phyloP scores from a whole-genome alignment of 768 basidiomycete genomes.

The Lactarius sp. region DNA sequence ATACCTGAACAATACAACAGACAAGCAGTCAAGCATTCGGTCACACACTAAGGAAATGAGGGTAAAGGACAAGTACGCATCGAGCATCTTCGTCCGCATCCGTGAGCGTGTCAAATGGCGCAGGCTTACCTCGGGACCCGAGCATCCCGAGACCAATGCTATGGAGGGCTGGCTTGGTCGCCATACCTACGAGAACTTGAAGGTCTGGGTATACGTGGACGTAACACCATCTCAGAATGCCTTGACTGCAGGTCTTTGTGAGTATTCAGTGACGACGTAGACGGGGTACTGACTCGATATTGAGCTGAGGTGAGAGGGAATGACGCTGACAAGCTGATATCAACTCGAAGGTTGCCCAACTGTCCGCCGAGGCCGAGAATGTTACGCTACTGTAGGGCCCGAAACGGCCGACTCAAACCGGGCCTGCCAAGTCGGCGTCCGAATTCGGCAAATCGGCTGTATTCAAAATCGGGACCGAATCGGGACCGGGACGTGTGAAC shows the following conservation, averaged over 20 bases:
- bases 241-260: constrained; percentile 50
- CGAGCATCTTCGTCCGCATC: constrained; percentile 81
- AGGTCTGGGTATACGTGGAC: constrained; percentile 75
- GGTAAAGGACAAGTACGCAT: constrained; percentile 49
- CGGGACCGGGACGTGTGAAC: too few species aligned
- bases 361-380: too few species aligned
- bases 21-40: constrained; percentile 12
- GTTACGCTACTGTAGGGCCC: too few species aligned
- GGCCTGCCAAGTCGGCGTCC: too few species aligned
- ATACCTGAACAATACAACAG: constrained; percentile 38
- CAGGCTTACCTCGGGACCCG: constrained; percentile 33
- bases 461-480: too few species aligned
- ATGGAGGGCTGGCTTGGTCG: constrained; percentile 39
- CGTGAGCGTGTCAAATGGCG: constrained; percentile 69
- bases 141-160: constrained; percentile 34
- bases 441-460: too few species aligned
- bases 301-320: constrained; percentile 76
- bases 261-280: constrained; percentile 28
- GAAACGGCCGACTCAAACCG: too few species aligned
- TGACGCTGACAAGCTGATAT: constrained; percentile 83
- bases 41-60: neutral
- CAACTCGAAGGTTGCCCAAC: too few species aligned
- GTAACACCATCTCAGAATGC: constrained; percentile 86
- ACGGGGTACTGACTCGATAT: constrained; percentile 43
- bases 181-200: constrained; percentile 21